Evolutionary conservation across 441 rosid species (phyloP).

Genomic region (Populus hybrid): DNA sequence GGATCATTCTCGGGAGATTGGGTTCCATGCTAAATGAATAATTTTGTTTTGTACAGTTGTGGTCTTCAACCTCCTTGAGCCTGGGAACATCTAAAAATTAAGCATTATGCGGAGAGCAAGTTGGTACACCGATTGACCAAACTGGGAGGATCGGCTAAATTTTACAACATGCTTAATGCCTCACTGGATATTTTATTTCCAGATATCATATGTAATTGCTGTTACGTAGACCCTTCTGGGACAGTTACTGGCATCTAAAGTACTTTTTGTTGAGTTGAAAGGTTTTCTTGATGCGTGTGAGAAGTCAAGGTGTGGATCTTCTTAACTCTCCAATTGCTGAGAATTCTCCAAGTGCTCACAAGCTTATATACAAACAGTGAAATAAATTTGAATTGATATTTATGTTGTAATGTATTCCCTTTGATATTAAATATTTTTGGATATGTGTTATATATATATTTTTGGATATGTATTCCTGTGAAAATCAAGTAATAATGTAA

Average conservation of each 20-base stretch:
- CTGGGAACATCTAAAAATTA: conserved; percentile 49
- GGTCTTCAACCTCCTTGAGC: conserved; percentile 51
- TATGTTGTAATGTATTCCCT: too few relatives aligned
- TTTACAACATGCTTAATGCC: not conserved
- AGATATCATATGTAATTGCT: not conserved
- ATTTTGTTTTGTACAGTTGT: conserved; percentile 36
- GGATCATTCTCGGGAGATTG: not conserved
- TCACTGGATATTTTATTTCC: not conserved
- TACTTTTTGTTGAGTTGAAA: not conserved
- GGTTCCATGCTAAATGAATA: not conserved
- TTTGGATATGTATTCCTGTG: too few relatives aligned
- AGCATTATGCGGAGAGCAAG: conserved; percentile 63
- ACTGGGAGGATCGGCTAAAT: conserved; percentile 29
- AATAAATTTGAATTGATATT: too few relatives aligned
- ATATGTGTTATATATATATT: too few relatives aligned
- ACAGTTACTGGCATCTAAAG: not conserved
- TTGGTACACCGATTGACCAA: conserved; percentile 59
- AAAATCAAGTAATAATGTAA: too few relatives aligned
- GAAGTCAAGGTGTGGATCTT: too few relatives aligned
- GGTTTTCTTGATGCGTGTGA: not conserved
- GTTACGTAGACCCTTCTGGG: not conserved
- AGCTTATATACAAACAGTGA: too few relatives aligned
- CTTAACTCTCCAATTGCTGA: too few relatives aligned
- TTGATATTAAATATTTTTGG: too few relatives aligned
- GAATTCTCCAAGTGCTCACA: too few relatives aligned